phyloP scores from a whole-genome alignment of 108 stramenopile genomes.

The Parmales sp. region DNA sequence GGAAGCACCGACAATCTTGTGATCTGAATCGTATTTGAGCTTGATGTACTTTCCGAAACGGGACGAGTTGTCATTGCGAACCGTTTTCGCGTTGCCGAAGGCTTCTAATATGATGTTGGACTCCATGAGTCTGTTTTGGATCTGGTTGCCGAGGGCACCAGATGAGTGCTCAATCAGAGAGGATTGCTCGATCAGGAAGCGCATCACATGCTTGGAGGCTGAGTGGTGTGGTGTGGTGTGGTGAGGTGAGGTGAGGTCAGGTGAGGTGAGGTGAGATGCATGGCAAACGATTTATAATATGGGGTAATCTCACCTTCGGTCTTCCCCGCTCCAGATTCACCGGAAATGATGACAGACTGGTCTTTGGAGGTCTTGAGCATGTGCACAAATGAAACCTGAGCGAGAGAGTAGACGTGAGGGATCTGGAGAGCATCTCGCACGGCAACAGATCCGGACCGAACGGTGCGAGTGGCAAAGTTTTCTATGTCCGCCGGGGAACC shows the following conservation, averaged over 20 bases:
- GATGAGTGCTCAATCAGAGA: background rate
- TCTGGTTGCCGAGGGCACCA: background rate
- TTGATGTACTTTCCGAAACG: constrained; percentile 56
- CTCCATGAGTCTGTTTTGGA: constrained; percentile 22
- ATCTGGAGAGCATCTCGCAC: too few species aligned
- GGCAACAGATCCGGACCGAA: too few species aligned
- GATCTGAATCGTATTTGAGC: constrained; percentile 24
- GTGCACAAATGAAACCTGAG: background rate
- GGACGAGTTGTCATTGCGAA: constrained; percentile 38
- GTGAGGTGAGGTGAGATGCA: too few species aligned
- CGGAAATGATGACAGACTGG: constrained; percentile 33
- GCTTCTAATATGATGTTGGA: constrained; percentile 45
- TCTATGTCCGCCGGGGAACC: background rate
- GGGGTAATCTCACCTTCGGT: too few species aligned
- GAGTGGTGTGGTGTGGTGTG: too few species aligned
- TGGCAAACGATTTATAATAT: too few species aligned
- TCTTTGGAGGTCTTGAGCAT: background rate
- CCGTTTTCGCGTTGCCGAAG: constrained; percentile 51
- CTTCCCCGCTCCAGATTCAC: constrained; percentile 42
- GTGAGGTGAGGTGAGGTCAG: too few species aligned
- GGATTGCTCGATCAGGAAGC: background rate
- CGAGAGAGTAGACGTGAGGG: constrained; percentile 5
- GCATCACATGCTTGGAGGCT: constrained; percentile 7
- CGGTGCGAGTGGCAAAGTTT: background rate
- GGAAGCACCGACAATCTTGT: constrained; percentile 14